phyloP scores from a whole-genome alignment of 345 rosid species.

The Aquilaria sinensis region DNA sequence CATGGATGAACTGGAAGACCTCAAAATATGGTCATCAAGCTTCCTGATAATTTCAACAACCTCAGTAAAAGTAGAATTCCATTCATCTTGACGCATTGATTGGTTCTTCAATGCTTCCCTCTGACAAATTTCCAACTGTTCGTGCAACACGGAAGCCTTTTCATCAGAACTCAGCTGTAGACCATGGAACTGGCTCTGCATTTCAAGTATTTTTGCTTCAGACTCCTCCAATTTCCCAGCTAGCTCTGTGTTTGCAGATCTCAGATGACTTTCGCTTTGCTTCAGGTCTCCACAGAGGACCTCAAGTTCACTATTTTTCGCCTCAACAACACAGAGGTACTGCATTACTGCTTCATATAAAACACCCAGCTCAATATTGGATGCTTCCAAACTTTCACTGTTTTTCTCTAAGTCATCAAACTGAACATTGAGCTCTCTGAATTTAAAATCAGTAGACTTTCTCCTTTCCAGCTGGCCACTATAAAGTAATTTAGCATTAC shows the following conservation, averaged over 20 bases:
- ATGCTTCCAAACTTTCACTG: slow-evolving; percentile 42
- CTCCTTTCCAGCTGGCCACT: slow-evolving; percentile 35
- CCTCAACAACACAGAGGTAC: slow-evolving; percentile 31
- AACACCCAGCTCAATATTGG: slow-evolving; percentile 51
- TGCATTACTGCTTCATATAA: slow-evolving; percentile 56
- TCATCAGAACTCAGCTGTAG: slow-evolving; percentile 42
- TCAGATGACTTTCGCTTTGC: slow-evolving; percentile 31
- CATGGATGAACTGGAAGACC: slow-evolving; percentile 17
- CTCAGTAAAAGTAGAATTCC: slow-evolving; percentile 36
- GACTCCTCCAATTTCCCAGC: slow-evolving; percentile 31
- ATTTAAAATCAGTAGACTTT: slow-evolving; percentile 24
- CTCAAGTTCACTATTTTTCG: slow-evolving; percentile 41
- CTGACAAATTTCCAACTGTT: slow-evolving; percentile 48
- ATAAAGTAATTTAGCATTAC: slow-evolving; percentile 28
- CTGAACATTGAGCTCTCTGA: slow-evolving; percentile 37
- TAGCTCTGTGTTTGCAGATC: slow-evolving; percentile 49
- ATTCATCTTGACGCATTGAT: slow-evolving; percentile 42
- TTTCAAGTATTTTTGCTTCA: slow-evolving; percentile 32
- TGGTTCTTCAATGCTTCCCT: slow-evolving; percentile 46
- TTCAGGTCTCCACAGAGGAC: slow-evolving; percentile 35
- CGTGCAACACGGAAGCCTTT: slow-evolving; percentile 29
- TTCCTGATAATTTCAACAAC: slow-evolving; percentile 45
- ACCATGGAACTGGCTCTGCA: slow-evolving; percentile 55
- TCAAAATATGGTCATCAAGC: slow-evolving; percentile 46
- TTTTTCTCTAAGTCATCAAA: slow-evolving; percentile 44